Evolutionary conservation across 306 rosid species (phyloP).

Genomic region (Begonia masoniana): DNA sequence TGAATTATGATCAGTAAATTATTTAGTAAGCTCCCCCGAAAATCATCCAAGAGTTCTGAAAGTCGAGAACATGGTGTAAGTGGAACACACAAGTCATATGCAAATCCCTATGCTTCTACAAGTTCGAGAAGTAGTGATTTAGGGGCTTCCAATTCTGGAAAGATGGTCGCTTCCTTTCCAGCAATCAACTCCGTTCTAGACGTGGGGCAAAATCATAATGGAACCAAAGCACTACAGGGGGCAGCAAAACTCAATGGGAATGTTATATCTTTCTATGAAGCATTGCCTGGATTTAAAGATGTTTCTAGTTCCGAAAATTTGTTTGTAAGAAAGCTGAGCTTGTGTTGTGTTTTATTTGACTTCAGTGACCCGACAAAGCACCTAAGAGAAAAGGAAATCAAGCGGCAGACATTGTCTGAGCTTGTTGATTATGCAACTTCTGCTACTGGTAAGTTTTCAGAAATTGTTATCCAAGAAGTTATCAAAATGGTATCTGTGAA

Average conservation of each 20-base stretch:
- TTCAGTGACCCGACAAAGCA: slow-evolving; percentile 50
- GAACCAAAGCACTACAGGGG: slow-evolving; percentile 18
- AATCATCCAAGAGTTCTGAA: slow-evolving; percentile 44
- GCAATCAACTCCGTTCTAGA: slow-evolving; percentile 15
- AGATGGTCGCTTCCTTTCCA: slow-evolving; percentile 17
- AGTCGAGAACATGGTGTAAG: slow-evolving; percentile 30
- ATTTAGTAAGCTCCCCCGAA: slow-evolving; percentile 42
- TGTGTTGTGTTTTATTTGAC: slow-evolving; percentile 60
- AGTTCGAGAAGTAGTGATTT: slow-evolving; percentile 24
- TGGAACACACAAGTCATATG: slow-evolving; percentile 12
- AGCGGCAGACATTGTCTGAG: slow-evolving; percentile 48
- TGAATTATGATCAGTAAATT: slow-evolving; percentile 54
- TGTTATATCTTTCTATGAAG: slow-evolving; percentile 29
- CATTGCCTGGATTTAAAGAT: slow-evolving; percentile 46
- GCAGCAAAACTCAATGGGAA: slow-evolving; percentile 34
- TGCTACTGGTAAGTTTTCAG: slow-evolving; percentile 40
- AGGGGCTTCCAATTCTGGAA: slow-evolving; percentile 27
- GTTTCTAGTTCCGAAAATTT: slow-evolving; percentile 45
- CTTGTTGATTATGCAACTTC: slow-evolving; percentile 47
- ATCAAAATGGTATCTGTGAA: slow-evolving; percentile 44
- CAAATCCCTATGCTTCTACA: slow-evolving; percentile 27
- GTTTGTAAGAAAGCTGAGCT: slow-evolving; percentile 41
- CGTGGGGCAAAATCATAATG: slow-evolving; percentile 18
- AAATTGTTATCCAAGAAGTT: slow-evolving; percentile 43
- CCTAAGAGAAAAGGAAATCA: slow-evolving; percentile 55